These are phyloP conservation scores for Excoecaria agallocha DNA, from an alignment of 345 rosid species.

Conservation along the genomic window DNA sequence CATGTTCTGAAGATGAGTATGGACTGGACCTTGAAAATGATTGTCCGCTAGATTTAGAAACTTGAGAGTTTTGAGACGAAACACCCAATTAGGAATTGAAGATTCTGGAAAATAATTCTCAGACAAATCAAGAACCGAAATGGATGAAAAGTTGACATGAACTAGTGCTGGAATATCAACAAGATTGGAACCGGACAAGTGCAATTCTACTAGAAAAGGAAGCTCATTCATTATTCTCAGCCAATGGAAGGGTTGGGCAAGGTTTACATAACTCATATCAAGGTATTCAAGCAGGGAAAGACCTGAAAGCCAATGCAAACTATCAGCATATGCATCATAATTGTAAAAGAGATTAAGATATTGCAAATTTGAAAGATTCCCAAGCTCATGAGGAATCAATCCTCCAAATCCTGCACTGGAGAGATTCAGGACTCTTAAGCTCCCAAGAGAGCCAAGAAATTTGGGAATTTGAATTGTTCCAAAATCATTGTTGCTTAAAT, in stretches of 20 bases:
- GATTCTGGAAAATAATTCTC: background rate
- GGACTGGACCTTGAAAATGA: background rate
- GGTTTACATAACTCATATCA: slow-evolving; percentile 11
- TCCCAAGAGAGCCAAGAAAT: slow-evolving; percentile 17
- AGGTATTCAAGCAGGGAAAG: slow-evolving; percentile 23
- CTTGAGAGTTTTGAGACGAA: slow-evolving; percentile 4
- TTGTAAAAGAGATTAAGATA: slow-evolving; percentile 11
- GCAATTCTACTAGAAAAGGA: slow-evolving; percentile 19
- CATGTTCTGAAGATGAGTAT: background rate
- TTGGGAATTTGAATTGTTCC: slow-evolving; percentile 2
- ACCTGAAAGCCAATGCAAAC: slow-evolving; percentile 28
- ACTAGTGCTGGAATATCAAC: background rate
- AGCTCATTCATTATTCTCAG: slow-evolving; percentile 10
- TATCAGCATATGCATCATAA: background rate
- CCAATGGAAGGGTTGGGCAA: slow-evolving; percentile 12
- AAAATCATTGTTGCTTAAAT: slow-evolving; percentile 23
- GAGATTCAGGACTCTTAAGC: slow-evolving; percentile 26
- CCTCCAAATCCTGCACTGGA: slow-evolving; percentile 21
- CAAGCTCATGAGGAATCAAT: slow-evolving; percentile 22
- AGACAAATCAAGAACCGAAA: slow-evolving; percentile 26
- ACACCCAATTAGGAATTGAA: slow-evolving; percentile 20
- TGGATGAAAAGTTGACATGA: slow-evolving; percentile 20
- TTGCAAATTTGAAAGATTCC: slow-evolving; percentile 28
- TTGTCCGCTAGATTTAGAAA: slow-evolving; percentile 6
- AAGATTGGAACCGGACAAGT: background rate